Percentiles rank a stretch among this genome's conserved stretches.
phyloP scores from a whole-genome alignment of 202 grass and related monocot genomes.

The Brachypodium distachyon region DNA sequence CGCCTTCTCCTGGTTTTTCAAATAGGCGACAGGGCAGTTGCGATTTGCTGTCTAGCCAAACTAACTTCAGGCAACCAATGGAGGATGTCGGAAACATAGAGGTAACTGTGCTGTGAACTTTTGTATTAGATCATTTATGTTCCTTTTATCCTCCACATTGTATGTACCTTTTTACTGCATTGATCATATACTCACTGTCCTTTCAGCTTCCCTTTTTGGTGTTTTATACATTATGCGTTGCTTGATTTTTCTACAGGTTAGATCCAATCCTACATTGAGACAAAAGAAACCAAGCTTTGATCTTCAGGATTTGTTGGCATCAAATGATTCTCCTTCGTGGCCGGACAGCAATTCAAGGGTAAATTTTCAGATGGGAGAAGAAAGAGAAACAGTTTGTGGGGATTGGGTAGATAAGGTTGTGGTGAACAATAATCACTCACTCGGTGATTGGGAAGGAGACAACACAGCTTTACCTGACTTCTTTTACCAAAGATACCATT shows the following conservation, averaged over 20 bases:
- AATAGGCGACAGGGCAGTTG: conserved; percentile 35
- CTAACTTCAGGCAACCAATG: conserved; percentile 84
- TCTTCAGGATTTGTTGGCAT: conserved; percentile 66
- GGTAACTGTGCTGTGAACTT: conserved; percentile 39
- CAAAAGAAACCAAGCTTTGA: conserved; percentile 97
- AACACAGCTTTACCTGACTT: conserved; percentile 65
- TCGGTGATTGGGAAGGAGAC: conserved; percentile 80
- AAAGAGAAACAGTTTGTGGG: conserved; percentile 59
- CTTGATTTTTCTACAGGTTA: conserved; percentile 46
- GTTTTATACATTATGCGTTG: not conserved
- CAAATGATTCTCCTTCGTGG: conserved; percentile 80
- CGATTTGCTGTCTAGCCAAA: conserved; percentile 58
- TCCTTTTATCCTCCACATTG: not conserved
- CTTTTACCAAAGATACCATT: conserved; percentile 80
- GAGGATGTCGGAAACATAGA: conserved; percentile 98
- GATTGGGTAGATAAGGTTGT: conserved; percentile 97
- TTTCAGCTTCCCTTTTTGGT: conserved; percentile 5
- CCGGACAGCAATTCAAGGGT: conserved; percentile 53
- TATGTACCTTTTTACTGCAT: not conserved
- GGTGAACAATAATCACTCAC: conserved; percentile 56
- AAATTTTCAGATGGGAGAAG: conserved; percentile 68
- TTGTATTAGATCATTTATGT: conserved; percentile 9
- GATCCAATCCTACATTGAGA: conserved; percentile 41
- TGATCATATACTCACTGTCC: not conserved
- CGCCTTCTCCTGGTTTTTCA: conserved; percentile 50